These are phyloP conservation scores for Wickerhamiella parazyma DNA, from an alignment of 805 yeast species.

Conservation along the genomic window DNA sequence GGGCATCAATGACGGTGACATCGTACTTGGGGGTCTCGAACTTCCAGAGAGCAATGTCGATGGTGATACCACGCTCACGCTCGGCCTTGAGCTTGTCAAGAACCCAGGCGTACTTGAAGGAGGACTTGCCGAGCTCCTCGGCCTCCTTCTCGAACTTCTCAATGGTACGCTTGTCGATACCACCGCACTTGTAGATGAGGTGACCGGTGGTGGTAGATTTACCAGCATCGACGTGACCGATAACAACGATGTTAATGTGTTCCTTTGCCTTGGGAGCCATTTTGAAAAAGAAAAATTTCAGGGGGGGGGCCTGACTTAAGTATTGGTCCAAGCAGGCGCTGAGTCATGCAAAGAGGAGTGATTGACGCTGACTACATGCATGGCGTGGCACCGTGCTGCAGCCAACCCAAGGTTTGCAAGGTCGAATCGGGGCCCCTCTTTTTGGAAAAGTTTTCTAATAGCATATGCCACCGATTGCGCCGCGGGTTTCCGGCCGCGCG, in stretches of 20 bases:
- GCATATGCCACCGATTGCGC: not conserved
- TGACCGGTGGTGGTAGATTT: conserved; percentile 99
- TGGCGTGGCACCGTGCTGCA: not conserved
- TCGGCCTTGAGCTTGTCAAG: conserved; percentile 92
- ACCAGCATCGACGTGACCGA: conserved; percentile 99
- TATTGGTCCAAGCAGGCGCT: not conserved
- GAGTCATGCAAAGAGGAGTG: not conserved
- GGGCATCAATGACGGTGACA: conserved; percentile 88
- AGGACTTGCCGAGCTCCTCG: conserved; percentile 93
- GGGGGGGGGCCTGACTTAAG: conserved; percentile 7
- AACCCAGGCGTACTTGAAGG: conserved; percentile 97
- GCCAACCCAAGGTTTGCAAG: no score
- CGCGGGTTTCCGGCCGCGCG: not conserved
- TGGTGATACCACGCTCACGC: conserved; percentile 95
- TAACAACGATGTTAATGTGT: conserved; percentile 99
- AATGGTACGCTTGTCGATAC: conserved; percentile 92
- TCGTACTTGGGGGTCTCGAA: conserved; percentile 83
- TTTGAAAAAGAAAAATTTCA: not conserved
- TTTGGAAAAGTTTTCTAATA: not conserved
- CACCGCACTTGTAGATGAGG: conserved; percentile 99
- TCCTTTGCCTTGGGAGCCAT: conserved; percentile 54
- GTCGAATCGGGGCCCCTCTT: no score
- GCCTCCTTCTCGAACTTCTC: conserved; percentile 98
- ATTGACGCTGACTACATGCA: not conserved
- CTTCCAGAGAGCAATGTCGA: conserved; percentile 85